phyloP scores from a whole-genome alignment of 371 early-diverging fungal genomes.

The Dichotomocladium elegans region DNA sequence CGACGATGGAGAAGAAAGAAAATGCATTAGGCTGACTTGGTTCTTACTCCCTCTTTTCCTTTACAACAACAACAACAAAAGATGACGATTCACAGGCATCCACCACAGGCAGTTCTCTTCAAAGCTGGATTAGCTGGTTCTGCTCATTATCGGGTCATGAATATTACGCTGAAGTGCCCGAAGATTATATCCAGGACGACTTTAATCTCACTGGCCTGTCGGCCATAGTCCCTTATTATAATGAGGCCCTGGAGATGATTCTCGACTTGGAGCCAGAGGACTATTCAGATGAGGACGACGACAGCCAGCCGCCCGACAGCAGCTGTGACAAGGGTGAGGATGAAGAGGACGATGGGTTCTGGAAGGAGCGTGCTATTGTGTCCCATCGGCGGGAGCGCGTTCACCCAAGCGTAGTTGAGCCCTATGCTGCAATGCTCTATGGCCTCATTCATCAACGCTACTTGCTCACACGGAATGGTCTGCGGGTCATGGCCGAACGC shows the following conservation, averaged over 20 bases:
- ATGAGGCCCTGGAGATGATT: constrained; percentile 80
- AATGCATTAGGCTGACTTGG: too few relatives aligned
- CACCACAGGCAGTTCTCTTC: constrained; percentile 21
- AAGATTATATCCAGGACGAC: constrained; percentile 87
- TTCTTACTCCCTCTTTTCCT: background rate
- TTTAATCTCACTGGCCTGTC: constrained; percentile 92
- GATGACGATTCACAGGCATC: constrained; percentile 17
- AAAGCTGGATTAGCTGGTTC: constrained; percentile 88
- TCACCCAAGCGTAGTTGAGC: constrained; percentile 40
- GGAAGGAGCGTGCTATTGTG: constrained; percentile 22
- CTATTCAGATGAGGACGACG: constrained; percentile 17
- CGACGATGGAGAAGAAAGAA: too few relatives aligned
- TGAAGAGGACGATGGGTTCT: constrained; percentile 29
- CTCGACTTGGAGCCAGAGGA: constrained; percentile 76
- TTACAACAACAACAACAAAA: background rate
- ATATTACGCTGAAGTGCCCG: constrained; percentile 82
- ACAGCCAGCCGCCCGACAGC: constrained; percentile 8
- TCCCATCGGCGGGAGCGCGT: constrained; percentile 10
- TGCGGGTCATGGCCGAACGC: constrained; percentile 77
- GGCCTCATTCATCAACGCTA: constrained; percentile 84
- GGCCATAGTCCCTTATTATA: constrained; percentile 76
- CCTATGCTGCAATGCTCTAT: constrained; percentile 65
- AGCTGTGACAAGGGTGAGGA: constrained; percentile 29
- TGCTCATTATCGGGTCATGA: constrained; percentile 80
- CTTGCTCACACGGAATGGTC: constrained; percentile 73